Base-by-base conservation (phyloP, 371 early-diverging fungal genomes). In the Mucor indicus region DNA sequence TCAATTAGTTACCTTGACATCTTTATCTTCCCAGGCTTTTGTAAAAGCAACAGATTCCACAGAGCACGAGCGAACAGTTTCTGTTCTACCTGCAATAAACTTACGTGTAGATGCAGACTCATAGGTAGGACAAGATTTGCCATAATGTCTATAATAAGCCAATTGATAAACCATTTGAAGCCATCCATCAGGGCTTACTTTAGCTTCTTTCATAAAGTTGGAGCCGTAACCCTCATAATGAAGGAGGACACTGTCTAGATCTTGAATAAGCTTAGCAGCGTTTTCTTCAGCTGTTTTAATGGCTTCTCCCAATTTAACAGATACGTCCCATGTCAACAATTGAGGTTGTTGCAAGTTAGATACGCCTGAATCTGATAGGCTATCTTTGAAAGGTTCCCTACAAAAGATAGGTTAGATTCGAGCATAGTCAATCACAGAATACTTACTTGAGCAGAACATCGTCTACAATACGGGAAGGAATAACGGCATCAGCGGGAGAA, bases 401-500 rank as follows among this genome's bases (percentile, higher is more conserved):
- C 5, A 45, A 57, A 2, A 22, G 22, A 25, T 1, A 19, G 10
- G 15, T 43, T 1, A 38, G 4, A 24, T n/a, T n/a, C 16, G 17
- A 32, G 22, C 1, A 20, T 6, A 30, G 16, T 17, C 42, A 41
- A 19, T 21, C 10, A 31, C 1, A 19, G 44, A 24, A 11, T 7
- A 38, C 51, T 48, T 80, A 86, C 85, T 66, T 57, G 36, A 48
- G 53, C 16, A 86, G 63, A 1, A 86, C 64, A 48, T 77, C 83
- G 50, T 87, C 77, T 50, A 91, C 74, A 37, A 91, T 72, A 25
- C 80, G 78, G 21, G 87, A 88, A 17, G 95, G 93, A 35, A 91
- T 84, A 30, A 93, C 89, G 6, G 96, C 96, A 68, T 96, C 97
- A 2, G 86, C 86, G 19, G 96, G 93, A 5, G 95, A 77, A 62